Evolutionary conservation across 2,329 filamentous ascomycete genomes (phyloP).

Genomic region (Ophidiomyces ophidiicola): DNA sequence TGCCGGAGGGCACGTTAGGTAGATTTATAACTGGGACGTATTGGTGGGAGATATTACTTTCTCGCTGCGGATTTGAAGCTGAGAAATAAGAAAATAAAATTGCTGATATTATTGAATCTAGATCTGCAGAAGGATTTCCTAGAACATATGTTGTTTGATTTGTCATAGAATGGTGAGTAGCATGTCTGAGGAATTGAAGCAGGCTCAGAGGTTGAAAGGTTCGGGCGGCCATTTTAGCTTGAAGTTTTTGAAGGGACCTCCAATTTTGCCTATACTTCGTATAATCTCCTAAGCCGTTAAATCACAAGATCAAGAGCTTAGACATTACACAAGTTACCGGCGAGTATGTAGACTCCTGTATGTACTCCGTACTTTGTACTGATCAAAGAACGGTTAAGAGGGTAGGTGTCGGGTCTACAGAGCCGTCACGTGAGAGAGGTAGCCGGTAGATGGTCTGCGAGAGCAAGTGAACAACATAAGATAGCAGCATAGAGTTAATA

Average conservation of each 20-base stretch:
- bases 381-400: too few relatives aligned
- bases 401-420: too few relatives aligned
- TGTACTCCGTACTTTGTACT: too few relatives aligned
- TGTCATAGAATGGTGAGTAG: constrained; percentile 21
- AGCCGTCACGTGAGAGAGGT: too few relatives aligned
- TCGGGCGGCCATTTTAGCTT: not conserved
- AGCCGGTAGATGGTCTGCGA: too few relatives aligned
- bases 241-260: not conserved
- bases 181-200: constrained; percentile 29
- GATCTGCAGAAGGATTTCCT: constrained; percentile 40
- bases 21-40: constrained; percentile 49
- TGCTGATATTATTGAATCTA: constrained; percentile 51
- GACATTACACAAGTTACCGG: too few relatives aligned
- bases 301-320: too few relatives aligned
- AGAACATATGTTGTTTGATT: constrained; percentile 30
- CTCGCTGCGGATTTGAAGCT: constrained; percentile 22
- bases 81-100: constrained; percentile 50
- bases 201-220: constrained; percentile 14
- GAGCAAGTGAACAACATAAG: too few relatives aligned
- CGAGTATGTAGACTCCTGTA: too few relatives aligned
- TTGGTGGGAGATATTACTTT: constrained; percentile 18
- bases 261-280: too few relatives aligned
- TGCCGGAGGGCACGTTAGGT: constrained; percentile 31
- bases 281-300: too few relatives aligned
- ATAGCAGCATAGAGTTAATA: too few relatives aligned